Conservation (phyloP, 805 yeast species). For the Sugiyamaella americana region DNA sequence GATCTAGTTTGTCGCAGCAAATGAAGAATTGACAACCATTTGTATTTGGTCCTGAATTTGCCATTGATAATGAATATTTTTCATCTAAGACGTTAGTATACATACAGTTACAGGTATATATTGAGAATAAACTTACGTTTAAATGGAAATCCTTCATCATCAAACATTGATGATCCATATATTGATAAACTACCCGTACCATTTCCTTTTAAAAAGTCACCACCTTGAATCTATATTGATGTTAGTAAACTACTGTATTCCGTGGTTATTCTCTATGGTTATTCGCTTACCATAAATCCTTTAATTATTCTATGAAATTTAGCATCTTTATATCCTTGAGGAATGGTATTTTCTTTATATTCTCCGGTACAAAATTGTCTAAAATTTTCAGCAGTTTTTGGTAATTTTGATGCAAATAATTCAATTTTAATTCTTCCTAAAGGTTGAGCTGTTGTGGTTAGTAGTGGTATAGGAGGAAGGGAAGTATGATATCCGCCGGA, state of each 20-base stretch:
- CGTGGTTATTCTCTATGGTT: conserved; percentile 8
- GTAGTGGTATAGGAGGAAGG: too few relatives aligned
- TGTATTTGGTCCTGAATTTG: conserved; percentile 56
- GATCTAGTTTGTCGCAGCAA: conserved; percentile 31
- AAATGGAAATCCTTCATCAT: conserved; percentile 39
- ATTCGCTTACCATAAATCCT: conserved; percentile 37
- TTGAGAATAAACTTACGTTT: conserved; percentile 25
- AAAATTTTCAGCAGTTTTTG: conserved; percentile 45
- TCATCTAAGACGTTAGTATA: conserved; percentile 20
- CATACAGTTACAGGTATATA: background rate
- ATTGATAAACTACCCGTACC: conserved; percentile 42
- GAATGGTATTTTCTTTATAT: conserved; percentile 33
- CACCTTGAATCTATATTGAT: conserved; percentile 38
- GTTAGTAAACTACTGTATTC: background rate
- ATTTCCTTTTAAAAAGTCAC: conserved; percentile 41
- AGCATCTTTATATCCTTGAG: conserved; percentile 40
- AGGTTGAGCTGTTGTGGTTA: conserved; percentile 22
- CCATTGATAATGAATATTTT: conserved; percentile 49
- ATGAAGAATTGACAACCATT: conserved; percentile 58
- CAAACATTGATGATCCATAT: conserved; percentile 37
- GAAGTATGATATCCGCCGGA: too few relatives aligned
- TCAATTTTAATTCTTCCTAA: conserved; percentile 43
- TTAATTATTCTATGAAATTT: conserved; percentile 39
- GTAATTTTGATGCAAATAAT: conserved; percentile 37
- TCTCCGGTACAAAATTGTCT: conserved; percentile 51